Evolutionary conservation across 345 rosid genomes (phyloP).

Genomic region (Eucalyptus microcorys): DNA sequence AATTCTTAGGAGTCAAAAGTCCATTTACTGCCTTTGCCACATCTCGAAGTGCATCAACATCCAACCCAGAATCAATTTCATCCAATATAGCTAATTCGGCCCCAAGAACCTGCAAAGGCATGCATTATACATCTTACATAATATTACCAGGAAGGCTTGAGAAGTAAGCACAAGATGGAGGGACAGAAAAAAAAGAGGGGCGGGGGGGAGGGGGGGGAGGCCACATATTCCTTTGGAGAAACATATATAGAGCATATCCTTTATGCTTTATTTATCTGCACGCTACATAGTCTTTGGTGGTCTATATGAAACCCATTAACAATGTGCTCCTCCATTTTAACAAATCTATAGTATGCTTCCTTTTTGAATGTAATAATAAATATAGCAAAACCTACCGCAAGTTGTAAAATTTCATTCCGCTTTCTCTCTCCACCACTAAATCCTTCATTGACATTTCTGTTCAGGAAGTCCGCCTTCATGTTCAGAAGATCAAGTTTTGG

Average conservation of each 20-base stretch:
- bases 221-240: not conserved
- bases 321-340: not conserved
- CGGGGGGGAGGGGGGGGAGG: not conserved
- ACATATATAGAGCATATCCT: not conserved
- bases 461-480: slow-evolving; percentile 85
- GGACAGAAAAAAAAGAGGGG: not conserved
- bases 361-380: not conserved
- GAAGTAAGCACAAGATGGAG: not conserved
- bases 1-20: slow-evolving; percentile 69
- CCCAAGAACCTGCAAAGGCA: slow-evolving; percentile 56
- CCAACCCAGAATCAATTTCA: slow-evolving; percentile 97
- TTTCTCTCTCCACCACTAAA: slow-evolving; percentile 98
- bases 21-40: slow-evolving; percentile 93
- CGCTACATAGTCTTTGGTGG: not conserved
- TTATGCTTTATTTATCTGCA: not conserved
- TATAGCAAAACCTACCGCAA: slow-evolving; percentile 43
- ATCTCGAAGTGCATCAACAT: slow-evolving; percentile 86
- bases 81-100: slow-evolving; percentile 88
- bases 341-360: not conserved
- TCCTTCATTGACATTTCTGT: slow-evolving; percentile 98
- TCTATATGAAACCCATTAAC: not conserved
- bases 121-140: not conserved
- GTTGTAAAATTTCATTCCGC: slow-evolving; percentile 91
- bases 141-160: not conserved
- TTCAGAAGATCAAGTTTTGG: slow-evolving; percentile 80